phyloP scores from a whole-genome alignment of 1,284 basidiomycete species.

The Takashimella tepidaria region DNA sequence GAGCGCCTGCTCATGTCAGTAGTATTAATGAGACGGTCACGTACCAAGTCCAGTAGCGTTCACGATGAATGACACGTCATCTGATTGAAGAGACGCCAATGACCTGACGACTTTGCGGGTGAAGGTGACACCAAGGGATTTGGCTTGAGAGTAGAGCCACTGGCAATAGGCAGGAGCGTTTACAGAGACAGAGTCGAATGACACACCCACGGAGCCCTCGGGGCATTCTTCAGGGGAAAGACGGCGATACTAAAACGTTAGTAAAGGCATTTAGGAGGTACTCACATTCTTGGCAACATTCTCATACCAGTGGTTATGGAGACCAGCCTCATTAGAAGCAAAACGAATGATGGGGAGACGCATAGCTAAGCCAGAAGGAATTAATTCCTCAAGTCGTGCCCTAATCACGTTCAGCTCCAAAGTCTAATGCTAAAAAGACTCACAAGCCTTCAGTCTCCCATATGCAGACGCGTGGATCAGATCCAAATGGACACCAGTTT shows the following conservation, averaged over 20 bases:
- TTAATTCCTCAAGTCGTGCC: conserved; percentile 10
- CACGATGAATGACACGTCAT: conserved; percentile 4
- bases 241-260: conserved; percentile 12
- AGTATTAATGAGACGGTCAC: neutral
- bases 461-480: conserved; percentile 4
- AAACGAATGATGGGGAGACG: conserved; percentile 16
- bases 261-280: neutral
- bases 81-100: conserved; percentile 6
- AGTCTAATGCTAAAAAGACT: neutral
- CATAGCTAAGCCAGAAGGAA: conserved; percentile 19
- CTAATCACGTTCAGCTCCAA: conserved; percentile 8
- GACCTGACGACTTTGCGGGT: conserved; percentile 4
- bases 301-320: conserved; percentile 21
- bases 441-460: conserved; percentile 18
- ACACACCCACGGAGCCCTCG: conserved; percentile 13
- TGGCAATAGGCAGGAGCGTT: conserved; percentile 16
- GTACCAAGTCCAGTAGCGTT: conserved; percentile 13
- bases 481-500: conserved; percentile 13
- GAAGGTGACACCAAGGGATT: conserved; percentile 12
- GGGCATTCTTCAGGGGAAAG: conserved; percentile 13
- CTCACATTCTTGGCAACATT: conserved; percentile 8
- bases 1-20: conserved; percentile 6
- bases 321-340: conserved; percentile 14
- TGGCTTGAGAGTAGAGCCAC: conserved; percentile 17
- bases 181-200: conserved; percentile 17